phyloP scores from a whole-genome alignment of 2,329 filamentous ascomycete species.

The Xylariaceae sp. region DNA sequence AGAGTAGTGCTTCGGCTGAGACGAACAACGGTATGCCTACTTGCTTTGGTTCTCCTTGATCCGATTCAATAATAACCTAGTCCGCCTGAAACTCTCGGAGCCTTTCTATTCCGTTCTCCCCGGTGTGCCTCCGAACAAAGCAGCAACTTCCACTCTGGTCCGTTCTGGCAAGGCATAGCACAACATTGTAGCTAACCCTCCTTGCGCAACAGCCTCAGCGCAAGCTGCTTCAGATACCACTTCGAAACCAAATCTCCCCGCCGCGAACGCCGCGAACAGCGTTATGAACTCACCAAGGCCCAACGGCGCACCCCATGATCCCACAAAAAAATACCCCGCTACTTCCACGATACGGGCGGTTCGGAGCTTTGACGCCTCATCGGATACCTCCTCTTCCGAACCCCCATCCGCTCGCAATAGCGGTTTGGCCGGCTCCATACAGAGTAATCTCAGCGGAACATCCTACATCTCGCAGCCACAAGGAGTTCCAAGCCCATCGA shows the following conservation, averaged over 20 bases:
- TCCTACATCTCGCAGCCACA: constrained; percentile 40
- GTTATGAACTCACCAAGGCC: constrained; percentile 24
- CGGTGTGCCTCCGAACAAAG: constrained; percentile 19
- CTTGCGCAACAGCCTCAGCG: constrained; percentile 19
- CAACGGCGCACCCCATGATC: constrained; percentile 23
- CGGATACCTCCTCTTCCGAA: constrained; percentile 38
- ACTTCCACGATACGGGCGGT: constrained; percentile 53
- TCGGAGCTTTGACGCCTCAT: constrained; percentile 49
- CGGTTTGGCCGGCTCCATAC: constrained; percentile 52
- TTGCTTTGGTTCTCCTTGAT: constrained; percentile 11
- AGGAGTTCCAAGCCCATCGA: constrained; percentile 33
- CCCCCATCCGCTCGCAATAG: constrained; percentile 44
- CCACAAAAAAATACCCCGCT: constrained; percentile 33
- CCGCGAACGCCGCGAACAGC: constrained; percentile 23
- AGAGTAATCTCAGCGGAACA: constrained; percentile 49
- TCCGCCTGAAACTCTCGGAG: background rate
- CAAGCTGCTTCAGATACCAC: constrained; percentile 24
- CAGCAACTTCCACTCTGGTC: background rate
- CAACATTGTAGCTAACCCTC: constrained; percentile 22
- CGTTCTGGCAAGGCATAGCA: constrained; percentile 6
- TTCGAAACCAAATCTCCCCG: constrained; percentile 22
- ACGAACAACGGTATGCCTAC: constrained; percentile 30
- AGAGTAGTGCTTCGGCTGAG: constrained; percentile 7
- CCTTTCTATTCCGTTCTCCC: constrained; percentile 8
- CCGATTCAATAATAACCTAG: background rate